Conservation (phyloP, 805 yeast species). For the Isabelozyma rhagii region DNA sequence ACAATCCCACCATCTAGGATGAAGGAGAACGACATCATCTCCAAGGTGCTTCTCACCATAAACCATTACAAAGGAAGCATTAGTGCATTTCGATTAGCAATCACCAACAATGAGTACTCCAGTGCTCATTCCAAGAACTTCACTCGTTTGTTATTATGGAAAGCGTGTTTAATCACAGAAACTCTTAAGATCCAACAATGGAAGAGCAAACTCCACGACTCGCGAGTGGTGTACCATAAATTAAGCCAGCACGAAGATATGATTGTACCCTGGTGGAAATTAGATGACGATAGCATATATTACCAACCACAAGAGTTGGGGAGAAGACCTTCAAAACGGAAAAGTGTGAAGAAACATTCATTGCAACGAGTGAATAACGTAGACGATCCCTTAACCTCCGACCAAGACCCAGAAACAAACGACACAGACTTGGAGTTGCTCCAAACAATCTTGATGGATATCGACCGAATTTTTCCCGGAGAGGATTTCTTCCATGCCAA, state of each 20-base stretch:
- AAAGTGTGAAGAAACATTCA: not conserved
- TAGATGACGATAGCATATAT: constrained; percentile 27
- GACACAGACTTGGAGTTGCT: constrained; percentile 39
- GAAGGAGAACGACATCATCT: constrained; percentile 33
- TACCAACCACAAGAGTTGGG: constrained; percentile 14
- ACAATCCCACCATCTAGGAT: not conserved
- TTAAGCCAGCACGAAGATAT: constrained; percentile 24
- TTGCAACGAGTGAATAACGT: constrained; percentile 11
- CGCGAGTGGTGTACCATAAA: constrained; percentile 34
- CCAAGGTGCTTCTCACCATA: constrained; percentile 33
- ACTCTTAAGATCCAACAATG: constrained; percentile 32
- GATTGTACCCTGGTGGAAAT: constrained; percentile 35
- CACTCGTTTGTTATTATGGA: constrained; percentile 36
- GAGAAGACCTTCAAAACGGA: not conserved
- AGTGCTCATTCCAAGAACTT: constrained; percentile 16
- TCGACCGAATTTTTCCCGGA: constrained; percentile 52
- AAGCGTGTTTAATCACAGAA: constrained; percentile 32
- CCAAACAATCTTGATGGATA: constrained; percentile 45
- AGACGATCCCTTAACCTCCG: constrained; percentile 14
- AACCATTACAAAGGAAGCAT: constrained; percentile 33
- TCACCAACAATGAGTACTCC: constrained; percentile 26
- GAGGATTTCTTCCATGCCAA: constrained; percentile 25
- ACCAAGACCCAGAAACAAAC: constrained; percentile 1
- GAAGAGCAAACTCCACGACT: constrained; percentile 23
- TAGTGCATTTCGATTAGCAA: constrained; percentile 20